phyloP scores from a whole-genome alignment of 2,329 filamentous ascomycete species.

The Dactylellina drechsleri region DNA sequence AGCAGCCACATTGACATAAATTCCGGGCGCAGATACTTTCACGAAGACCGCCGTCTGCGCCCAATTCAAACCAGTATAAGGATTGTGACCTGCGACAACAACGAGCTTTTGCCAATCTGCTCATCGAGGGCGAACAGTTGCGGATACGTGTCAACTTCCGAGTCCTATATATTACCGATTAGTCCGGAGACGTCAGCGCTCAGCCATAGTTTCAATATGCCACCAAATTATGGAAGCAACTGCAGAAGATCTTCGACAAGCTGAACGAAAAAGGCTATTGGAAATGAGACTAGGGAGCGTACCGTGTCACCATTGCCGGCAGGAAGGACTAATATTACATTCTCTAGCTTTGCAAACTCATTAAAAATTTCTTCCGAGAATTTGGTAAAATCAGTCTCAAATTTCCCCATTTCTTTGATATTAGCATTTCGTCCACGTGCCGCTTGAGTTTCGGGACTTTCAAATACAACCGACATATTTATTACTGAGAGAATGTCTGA shows the following conservation, averaged over 20 bases:
- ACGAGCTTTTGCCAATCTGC: neutral
- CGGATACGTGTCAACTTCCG: neutral
- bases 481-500: conserved; percentile 4
- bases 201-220: neutral
- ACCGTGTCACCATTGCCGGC: neutral
- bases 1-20: neutral
- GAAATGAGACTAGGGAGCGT: no score
- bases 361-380: conserved; percentile 6
- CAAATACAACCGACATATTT: conserved; percentile 1
- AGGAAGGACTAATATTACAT: conserved; percentile 12
- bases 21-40: neutral
- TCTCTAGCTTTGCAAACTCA: neutral
- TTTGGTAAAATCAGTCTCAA: neutral
- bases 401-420: neutral
- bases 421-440: neutral
- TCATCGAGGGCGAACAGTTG: neutral
- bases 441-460: neutral
- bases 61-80: neutral
- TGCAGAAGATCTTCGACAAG: no score
- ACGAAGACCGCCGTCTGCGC: neutral
- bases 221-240: neutral
- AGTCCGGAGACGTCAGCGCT: neutral
- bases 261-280: no score
- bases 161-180: neutral
- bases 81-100: conserved; percentile 16